These are phyloP conservation scores for Fraxinus nigra DNA, from an alignment of 305 asterid genomes.

Conservation along the genomic window DNA sequence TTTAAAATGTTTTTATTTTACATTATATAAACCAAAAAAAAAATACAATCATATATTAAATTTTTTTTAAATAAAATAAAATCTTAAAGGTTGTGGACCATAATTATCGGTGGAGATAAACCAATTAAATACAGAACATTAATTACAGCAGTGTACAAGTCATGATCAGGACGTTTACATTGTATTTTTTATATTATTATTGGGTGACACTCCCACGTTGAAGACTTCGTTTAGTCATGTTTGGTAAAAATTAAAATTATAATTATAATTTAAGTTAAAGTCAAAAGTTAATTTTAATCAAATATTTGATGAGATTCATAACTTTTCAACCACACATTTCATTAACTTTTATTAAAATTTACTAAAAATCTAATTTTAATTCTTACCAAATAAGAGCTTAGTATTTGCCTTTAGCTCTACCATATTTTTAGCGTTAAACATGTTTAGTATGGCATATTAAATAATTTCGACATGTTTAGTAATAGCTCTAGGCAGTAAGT, in stretches of 20 bases:
- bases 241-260: too few species aligned
- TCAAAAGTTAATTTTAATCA: too few species aligned
- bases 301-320: too few species aligned
- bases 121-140: constrained; percentile 8
- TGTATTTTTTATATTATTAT: not conserved
- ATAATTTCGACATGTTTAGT: not conserved
- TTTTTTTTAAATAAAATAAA: not conserved
- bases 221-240: not conserved
- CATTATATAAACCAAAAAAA: not conserved
- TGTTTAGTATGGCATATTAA: too few species aligned
- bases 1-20: not conserved
- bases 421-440: not conserved
- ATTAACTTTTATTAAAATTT: too few species aligned
- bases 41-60: not conserved
- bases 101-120: not conserved
- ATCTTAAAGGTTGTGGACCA: not conserved
- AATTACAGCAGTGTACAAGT: not conserved
- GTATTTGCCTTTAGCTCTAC: not conserved
- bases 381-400: not conserved
- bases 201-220: not conserved
- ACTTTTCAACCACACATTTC: too few species aligned
- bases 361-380: too few species aligned
- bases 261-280: too few species aligned
- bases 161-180: not conserved
- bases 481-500: not conserved